Percentiles rank a stretch among this genome's conserved stretches.
Evolutionary conservation across 345 rosid species (phyloP).

Genomic region (Pseudoturritis turrita): DNA sequence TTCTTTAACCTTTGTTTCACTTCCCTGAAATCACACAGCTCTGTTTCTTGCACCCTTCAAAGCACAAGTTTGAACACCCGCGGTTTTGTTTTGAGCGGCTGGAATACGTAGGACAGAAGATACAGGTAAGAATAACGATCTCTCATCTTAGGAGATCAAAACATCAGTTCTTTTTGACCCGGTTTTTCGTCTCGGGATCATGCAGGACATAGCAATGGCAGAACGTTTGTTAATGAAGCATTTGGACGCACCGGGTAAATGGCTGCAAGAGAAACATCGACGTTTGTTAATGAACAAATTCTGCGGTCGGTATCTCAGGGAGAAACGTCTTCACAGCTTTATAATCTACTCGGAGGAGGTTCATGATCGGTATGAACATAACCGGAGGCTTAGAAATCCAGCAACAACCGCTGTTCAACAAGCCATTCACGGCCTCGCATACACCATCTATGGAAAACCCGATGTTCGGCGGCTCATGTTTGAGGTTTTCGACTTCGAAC

Average conservation of each 20-base stretch:
- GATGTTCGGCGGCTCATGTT: conserved; percentile 94
- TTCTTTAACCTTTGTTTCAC: neutral
- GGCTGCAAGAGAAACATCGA: conserved; percentile 88
- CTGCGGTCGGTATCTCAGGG: conserved; percentile 83
- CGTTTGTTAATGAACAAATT: conserved; percentile 88
- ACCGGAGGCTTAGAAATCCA: conserved; percentile 74
- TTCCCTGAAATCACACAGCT: conserved; percentile 43
- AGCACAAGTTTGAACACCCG: conserved; percentile 87
- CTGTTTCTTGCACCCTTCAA: conserved; percentile 97
- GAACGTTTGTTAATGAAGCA: conserved; percentile 93
- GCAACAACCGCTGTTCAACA: conserved; percentile 84
- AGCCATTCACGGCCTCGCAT: conserved; percentile 87
- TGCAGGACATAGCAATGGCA: conserved; percentile 84
- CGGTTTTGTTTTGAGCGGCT: conserved; percentile 83
- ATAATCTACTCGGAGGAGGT: conserved; percentile 67
- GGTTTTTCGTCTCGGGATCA: neutral
- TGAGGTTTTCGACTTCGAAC: conserved; percentile 93
- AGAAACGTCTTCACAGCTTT: conserved; percentile 61
- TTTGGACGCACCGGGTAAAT: conserved; percentile 85
- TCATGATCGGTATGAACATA: conserved; percentile 70
- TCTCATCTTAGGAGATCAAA: neutral
- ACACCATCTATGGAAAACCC: conserved; percentile 76
- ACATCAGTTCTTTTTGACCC: neutral
- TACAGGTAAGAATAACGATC: conserved; percentile 50
- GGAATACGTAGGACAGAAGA: conserved; percentile 92